Conservation (phyloP, 2,329 filamentous ascomycete species). For the Hypomyces perniciosus region DNA sequence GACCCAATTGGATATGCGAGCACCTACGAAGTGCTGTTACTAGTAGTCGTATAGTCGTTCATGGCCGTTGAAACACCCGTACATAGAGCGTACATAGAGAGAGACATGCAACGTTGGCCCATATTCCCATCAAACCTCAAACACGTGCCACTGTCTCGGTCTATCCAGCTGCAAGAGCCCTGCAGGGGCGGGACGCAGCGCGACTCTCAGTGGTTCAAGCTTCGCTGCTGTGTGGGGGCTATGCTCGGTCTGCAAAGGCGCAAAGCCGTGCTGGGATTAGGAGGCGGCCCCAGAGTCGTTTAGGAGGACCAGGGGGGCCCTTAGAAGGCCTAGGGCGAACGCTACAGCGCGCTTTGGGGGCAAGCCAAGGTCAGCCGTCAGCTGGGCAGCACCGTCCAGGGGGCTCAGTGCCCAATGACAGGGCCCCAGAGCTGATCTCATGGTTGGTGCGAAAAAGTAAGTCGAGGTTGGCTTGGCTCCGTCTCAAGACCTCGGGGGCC, state of each 20-base stretch:
- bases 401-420: slow-evolving; percentile 4
- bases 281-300: slow-evolving; percentile 9
- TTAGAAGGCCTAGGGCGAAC: slow-evolving; percentile 2
- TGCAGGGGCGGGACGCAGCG: slow-evolving; percentile 3
- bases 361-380: background rate
- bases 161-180: background rate
- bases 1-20: background rate
- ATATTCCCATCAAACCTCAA: background rate
- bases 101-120: background rate
- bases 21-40: background rate
- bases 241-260: slow-evolving; percentile 11
- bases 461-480: background rate
- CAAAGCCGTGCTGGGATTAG: slow-evolving; percentile 8
- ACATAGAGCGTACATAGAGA: background rate
- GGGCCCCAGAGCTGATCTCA: background rate
- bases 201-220: background rate
- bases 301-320: background rate
- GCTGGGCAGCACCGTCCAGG: slow-evolving; percentile 8
- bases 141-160: slow-evolving; percentile 6
- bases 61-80: too few relatives aligned
- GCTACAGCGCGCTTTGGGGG: slow-evolving; percentile 6
- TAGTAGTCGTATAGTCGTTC: too few relatives aligned
- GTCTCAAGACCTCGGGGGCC: background rate
- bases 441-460: background rate
- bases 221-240: slow-evolving; percentile 9